Evolutionary conservation across 345 rosid genomes (phyloP), one percentile per base, ranked within the genome.

Genomic region (Psidium guajava): DNA sequence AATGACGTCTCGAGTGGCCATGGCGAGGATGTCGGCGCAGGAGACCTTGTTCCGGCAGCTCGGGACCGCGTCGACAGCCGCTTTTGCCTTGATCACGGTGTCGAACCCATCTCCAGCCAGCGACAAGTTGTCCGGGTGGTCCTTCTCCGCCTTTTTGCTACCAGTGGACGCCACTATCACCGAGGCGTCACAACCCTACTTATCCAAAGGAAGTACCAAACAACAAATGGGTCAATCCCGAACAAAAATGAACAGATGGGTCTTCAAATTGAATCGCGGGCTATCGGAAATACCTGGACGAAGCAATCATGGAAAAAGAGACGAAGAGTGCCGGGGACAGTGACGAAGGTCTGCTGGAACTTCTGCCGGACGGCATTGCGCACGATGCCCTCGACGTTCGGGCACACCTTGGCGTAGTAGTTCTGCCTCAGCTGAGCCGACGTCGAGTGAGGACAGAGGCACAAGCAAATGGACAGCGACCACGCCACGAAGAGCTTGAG

Each of bases 31-130:
- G 86, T 95, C 98, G 57, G 98, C 96, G 84, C 98, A 95, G 7
- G 98, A 95, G 55, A 95, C 93, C 88, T 89, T 93, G 87, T 93
- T 94, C 85, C 18, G 89, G 90, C 98, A 95, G 10, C 91, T 13
- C 11, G 94, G 86, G 53, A 87, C 69, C 0, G 88, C 91, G 44
- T 94, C 92, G 36, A 95, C 87, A 4, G 96, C 98, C 44, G 89
- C 89, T 89, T 95, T 95, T 64, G 98, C 98, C 89, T 92, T 92
- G 87, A 92, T 89, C 87, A 95, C 98, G 15, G 95, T 94, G 89
- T 95, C 98, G 77, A 95, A 95, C 82, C 98, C 98, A 25, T 95
- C 98, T 83, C 98, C 98, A 20, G 98, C 97, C 81, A 95, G 87
- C 6, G 98, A 95, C 50, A 92, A 5, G 83, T 95, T 95, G 84